A percentile compares a stretch with the other conserved stretches of the same genome.
phyloP scores from a whole-genome alignment of 225 moss, liverwort and hornwort species.

The Ulota crispa region DNA sequence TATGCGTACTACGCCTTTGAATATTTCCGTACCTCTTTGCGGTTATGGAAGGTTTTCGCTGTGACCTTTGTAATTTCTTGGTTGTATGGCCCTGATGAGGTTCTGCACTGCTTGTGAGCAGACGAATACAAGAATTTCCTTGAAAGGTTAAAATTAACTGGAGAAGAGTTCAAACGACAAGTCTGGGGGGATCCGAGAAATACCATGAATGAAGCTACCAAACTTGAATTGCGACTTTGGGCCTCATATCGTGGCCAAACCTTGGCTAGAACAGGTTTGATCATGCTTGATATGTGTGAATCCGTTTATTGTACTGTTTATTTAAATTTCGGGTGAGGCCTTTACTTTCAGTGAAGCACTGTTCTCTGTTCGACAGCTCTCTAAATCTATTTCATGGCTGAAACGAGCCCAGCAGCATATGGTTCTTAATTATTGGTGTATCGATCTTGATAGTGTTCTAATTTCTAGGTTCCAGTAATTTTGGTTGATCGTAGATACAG shows the following conservation, averaged over 20 bases:
- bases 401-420: not conserved
- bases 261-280: slow-evolving; percentile 89
- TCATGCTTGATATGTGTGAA: not conserved
- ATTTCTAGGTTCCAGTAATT: not conserved
- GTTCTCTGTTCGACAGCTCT: not conserved
- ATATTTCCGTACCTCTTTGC: not conserved
- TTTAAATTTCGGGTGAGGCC: not conserved
- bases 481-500: not conserved
- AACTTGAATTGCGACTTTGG: slow-evolving; percentile 87
- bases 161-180: slow-evolving; percentile 40
- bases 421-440: not conserved
- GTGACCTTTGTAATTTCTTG: slow-evolving; percentile 4
- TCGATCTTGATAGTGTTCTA: not conserved
- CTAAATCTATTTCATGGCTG: slow-evolving; percentile 1
- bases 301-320: not conserved
- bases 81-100: slow-evolving; percentile 16
- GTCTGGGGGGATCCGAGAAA: slow-evolving; percentile 26
- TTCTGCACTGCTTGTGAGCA: slow-evolving; percentile 38
- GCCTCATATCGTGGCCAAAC: slow-evolving; percentile 98
- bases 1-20: slow-evolving; percentile 1
- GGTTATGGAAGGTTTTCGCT: slow-evolving; percentile 8
- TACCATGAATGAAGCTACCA: slow-evolving; percentile 9
- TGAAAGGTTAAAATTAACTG: slow-evolving; percentile 61
- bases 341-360: not conserved
- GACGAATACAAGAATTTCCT: slow-evolving; percentile 94